Conservation (phyloP, 2,329 filamentous ascomycete species). For the Xylariales sp. region DNA sequence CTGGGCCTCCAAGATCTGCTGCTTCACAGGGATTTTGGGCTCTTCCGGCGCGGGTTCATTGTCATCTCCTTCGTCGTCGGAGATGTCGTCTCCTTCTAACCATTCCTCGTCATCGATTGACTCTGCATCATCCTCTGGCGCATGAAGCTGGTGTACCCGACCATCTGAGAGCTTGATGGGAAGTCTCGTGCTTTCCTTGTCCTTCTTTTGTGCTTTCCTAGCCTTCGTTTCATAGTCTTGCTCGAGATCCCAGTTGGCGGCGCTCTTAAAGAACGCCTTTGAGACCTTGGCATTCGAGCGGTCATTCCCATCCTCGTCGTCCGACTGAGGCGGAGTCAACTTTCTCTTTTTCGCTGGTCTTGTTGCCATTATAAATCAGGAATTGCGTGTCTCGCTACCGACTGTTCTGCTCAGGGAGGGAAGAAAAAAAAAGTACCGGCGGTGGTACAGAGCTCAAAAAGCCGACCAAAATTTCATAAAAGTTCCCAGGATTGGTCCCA, state of each 20-base stretch:
- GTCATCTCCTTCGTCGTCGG: slow-evolving; percentile 38
- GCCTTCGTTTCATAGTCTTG: slow-evolving; percentile 82
- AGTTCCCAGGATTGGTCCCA: slow-evolving; percentile 2
- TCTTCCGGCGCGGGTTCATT: slow-evolving; percentile 38
- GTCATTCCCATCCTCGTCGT: slow-evolving; percentile 35
- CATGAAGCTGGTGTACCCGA: slow-evolving; percentile 55
- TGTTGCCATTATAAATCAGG: slow-evolving; percentile 35
- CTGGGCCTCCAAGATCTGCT: slow-evolving; percentile 83
- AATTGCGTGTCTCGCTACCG: neutral
- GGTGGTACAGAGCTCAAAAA: too few species aligned
- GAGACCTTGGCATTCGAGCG: slow-evolving; percentile 36
- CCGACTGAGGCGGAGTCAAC: slow-evolving; percentile 47
- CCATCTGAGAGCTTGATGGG: slow-evolving; percentile 87
- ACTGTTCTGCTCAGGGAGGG: neutral
- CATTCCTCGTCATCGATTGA: slow-evolving; percentile 58
- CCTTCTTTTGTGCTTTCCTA: slow-evolving; percentile 70
- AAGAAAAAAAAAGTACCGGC: too few species aligned
- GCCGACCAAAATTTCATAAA: slow-evolving; percentile 8
- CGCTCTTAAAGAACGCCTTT: slow-evolving; percentile 67
- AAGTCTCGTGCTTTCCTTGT: slow-evolving; percentile 67
- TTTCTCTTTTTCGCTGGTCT: slow-evolving; percentile 54
- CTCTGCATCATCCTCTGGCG: slow-evolving; percentile 53
- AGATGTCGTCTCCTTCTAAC: slow-evolving; percentile 56
- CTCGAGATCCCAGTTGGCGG: slow-evolving; percentile 84
- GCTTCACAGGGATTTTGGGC: slow-evolving; percentile 65